Percentiles rank a stretch among this genome's conserved stretches.
Evolutionary conservation across 768 basidiomycete genomes (phyloP).

Genomic region (Chalciporus pseudorubinellus): DNA sequence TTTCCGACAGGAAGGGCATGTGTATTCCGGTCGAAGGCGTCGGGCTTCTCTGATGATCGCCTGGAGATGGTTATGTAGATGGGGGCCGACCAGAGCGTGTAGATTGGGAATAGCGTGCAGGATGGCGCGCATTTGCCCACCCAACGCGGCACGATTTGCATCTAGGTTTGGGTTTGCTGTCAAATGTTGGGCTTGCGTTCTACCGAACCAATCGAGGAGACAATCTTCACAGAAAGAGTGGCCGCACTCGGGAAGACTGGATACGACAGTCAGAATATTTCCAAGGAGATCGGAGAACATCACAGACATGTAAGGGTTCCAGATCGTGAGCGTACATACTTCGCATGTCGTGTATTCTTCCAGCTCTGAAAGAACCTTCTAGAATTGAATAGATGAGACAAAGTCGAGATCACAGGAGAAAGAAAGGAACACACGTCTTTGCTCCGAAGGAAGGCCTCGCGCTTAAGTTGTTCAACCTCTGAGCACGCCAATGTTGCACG

Average conservation of each 20-base stretch:
- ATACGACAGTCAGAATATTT: slow-evolving; percentile 1
- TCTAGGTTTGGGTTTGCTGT: slow-evolving; percentile 45
- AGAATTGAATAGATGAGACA: background rate
- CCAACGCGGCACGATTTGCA: slow-evolving; percentile 24
- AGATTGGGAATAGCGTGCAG: slow-evolving; percentile 23
- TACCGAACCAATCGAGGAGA: slow-evolving; percentile 53
- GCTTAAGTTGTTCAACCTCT: slow-evolving; percentile 24
- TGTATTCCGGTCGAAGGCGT: slow-evolving; percentile 49
- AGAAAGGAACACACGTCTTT: slow-evolving; percentile 7
- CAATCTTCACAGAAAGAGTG: slow-evolving; percentile 68
- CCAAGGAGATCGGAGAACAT: background rate
- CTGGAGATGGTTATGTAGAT: slow-evolving; percentile 17
- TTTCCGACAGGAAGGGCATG: slow-evolving; percentile 66
- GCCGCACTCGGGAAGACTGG: slow-evolving; percentile 62
- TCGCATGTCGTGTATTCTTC: slow-evolving; percentile 61
- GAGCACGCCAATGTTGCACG: slow-evolving; percentile 7
- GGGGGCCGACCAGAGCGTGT: slow-evolving; percentile 13
- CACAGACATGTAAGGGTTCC: slow-evolving; percentile 64
- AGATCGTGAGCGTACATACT: slow-evolving; percentile 62
- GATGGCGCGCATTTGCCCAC: slow-evolving; percentile 15
- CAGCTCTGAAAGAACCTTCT: slow-evolving; percentile 43
- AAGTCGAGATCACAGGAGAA: background rate
- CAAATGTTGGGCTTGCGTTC: slow-evolving; percentile 49
- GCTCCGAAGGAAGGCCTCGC: background rate
- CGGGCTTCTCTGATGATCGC: slow-evolving; percentile 20